A percentile compares a stretch with the other conserved stretches of the same genome.
Conservation (phyloP, 2,329 filamentous ascomycete genomes). For the Trichoderma sp. region DNA sequence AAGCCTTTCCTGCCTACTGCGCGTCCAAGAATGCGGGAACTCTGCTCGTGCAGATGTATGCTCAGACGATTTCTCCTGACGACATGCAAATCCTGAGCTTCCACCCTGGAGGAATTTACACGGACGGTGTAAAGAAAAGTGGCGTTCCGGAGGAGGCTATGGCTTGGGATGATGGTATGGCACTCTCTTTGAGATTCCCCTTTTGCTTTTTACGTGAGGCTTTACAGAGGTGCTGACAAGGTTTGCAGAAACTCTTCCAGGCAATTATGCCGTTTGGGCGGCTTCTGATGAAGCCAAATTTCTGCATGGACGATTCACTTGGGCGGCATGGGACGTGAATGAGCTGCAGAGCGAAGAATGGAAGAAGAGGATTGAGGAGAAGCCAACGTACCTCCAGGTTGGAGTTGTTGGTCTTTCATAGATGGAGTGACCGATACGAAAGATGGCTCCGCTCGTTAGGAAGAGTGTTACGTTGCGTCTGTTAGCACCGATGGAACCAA, state of each 20-base stretch:
- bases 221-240: neutral
- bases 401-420: slow-evolving; percentile 13
- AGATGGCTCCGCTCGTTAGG: too few species aligned
- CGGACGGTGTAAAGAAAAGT: slow-evolving; percentile 26
- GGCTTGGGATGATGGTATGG: slow-evolving; percentile 12
- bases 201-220: neutral
- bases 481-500: too few species aligned
- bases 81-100: slow-evolving; percentile 41
- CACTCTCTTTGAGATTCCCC: neutral
- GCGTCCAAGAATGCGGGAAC: slow-evolving; percentile 39
- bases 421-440: too few species aligned
- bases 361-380: slow-evolving; percentile 18
- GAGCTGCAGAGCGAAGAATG: slow-evolving; percentile 19
- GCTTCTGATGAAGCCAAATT: slow-evolving; percentile 42
- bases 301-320: slow-evolving; percentile 42
- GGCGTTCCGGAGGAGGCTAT: slow-evolving; percentile 19
- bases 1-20: slow-evolving; percentile 30
- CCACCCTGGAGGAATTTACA: slow-evolving; percentile 40
- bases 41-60: slow-evolving; percentile 37
- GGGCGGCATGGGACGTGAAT: slow-evolving; percentile 45
- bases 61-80: slow-evolving; percentile 32
- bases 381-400: slow-evolving; percentile 16
- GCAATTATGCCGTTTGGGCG: slow-evolving; percentile 42
- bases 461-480: too few species aligned
- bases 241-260: slow-evolving; percentile 13